Percentiles rank a stretch among this genome's conserved stretches.
Evolutionary conservation across 805 yeast genomes (phyloP).

Genomic region (Saturnispora besseyi): DNA sequence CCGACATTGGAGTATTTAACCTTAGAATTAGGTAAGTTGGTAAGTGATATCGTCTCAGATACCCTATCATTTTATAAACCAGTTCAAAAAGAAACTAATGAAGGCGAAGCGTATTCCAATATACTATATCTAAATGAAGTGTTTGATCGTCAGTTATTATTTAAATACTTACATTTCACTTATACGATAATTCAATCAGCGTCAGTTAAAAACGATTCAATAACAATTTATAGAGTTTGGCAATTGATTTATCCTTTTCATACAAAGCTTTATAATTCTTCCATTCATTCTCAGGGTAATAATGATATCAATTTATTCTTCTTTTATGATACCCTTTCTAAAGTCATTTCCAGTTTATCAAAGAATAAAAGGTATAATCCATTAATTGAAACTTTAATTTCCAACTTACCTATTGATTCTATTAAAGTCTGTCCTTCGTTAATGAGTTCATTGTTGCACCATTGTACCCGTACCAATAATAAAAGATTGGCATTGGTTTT

Average conservation of each 20-base stretch:
- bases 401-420: constrained; percentile 27
- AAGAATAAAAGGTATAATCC: constrained; percentile 23
- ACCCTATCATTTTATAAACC: constrained; percentile 10
- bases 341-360: constrained; percentile 23
- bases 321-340: constrained; percentile 22
- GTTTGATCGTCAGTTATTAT: constrained; percentile 15
- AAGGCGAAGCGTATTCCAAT: background rate
- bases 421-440: constrained; percentile 26
- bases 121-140: constrained; percentile 11
- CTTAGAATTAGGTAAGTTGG: constrained; percentile 13
- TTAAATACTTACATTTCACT: constrained; percentile 21
- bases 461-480: constrained; percentile 23
- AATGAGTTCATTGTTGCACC: constrained; percentile 26
- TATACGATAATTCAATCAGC: constrained; percentile 23
- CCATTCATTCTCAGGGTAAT: constrained; percentile 20
- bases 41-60: constrained; percentile 8
- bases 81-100: background rate
- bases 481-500: constrained; percentile 21
- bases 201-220: constrained; percentile 19
- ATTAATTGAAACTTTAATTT: constrained; percentile 21
- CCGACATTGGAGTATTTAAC: constrained; percentile 10
- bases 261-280: constrained; percentile 20
- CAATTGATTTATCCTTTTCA: constrained; percentile 24
- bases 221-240: constrained; percentile 24
- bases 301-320: constrained; percentile 23